Base-by-base conservation (phyloP, 306 rosid genomes). In the Vicia villosa region DNA sequence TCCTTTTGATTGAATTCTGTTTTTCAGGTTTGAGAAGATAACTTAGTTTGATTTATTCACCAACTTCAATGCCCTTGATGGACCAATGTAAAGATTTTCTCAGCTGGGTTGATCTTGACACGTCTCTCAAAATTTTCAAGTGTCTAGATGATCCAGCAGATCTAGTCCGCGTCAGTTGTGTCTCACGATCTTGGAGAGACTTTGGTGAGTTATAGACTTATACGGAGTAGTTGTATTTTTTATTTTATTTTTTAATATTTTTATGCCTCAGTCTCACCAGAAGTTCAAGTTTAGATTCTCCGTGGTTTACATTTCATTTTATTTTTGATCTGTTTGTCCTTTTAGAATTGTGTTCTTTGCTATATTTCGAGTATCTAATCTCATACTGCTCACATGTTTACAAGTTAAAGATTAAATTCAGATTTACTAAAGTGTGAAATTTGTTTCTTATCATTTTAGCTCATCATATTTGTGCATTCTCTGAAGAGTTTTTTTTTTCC, bases 101-200 rank as follows among this genome's bases (percentile, higher is more conserved):
- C 78, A 26, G 63, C 30, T 43, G 47, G 70, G 85, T 94, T 19
- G 95, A 79, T 56, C 57, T 76, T 10, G 96, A 87, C 73, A 84
- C 66, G 49, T 77, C 86, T 36, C 28, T 68, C 40, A 71, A 78
- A 75, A 75, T 94, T 60, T 77, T 91, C 8, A 70, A 13, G 79
- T 70, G 66, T 80, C 69, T 94, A 82, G 95, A 91, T 60, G 88
- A 86, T 84, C 76, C 81, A 14, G 75, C 85, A 66, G 97, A 91
- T 75, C 76, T 88, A 41, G 74, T 72, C 49, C 85, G 86, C 37
- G 66, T 81, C 32, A 61, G 87, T 66, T 78, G 85, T 16, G 89
- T 91, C 75, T 94, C 99, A 0, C 88, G 72, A 28, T 62, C 82
- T 74, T 91, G 88, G 95, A 78, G 81, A 74, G 80, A 19, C 22